Conservation (phyloP, 495 filamentous ascomycete species). For the Penicillium turbatum region DNA sequence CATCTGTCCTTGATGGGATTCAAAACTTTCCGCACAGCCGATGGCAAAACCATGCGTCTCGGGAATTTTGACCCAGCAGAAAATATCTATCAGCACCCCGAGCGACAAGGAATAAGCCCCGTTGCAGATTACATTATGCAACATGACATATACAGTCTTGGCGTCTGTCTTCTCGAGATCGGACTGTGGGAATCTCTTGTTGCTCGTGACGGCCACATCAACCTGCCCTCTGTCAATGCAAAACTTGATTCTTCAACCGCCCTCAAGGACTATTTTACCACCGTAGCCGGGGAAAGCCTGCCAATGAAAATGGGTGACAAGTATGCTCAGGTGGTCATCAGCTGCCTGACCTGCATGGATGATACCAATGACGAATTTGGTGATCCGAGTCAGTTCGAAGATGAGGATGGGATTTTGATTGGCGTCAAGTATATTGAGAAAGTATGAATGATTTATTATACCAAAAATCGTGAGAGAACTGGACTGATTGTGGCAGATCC, state of each 20-base stretch:
- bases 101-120: constrained; percentile 41
- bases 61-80: constrained; percentile 33
- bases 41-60: constrained; percentile 33
- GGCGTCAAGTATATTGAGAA: constrained; percentile 52
- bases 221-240: too few relatives aligned
- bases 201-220: neutral
- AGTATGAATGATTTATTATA: constrained; percentile 16
- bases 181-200: constrained; percentile 53
- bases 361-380: constrained; percentile 43
- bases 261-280: neutral
- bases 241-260: neutral
- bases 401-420: constrained; percentile 46
- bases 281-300: constrained; percentile 35
- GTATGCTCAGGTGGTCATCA: constrained; percentile 47
- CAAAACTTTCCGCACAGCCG: constrained; percentile 21
- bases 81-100: constrained; percentile 53
- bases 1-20: constrained; percentile 41
- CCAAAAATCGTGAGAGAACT: neutral
- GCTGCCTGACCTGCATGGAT: constrained; percentile 56
- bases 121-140: constrained; percentile 50
- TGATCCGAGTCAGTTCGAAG: constrained; percentile 40
- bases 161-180: constrained; percentile 58
- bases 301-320: constrained; percentile 45
- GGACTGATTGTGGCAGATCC: neutral
- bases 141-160: constrained; percentile 64